phyloP scores from a whole-genome alignment of 345 rosid species.

The Syzygium jambos region DNA sequence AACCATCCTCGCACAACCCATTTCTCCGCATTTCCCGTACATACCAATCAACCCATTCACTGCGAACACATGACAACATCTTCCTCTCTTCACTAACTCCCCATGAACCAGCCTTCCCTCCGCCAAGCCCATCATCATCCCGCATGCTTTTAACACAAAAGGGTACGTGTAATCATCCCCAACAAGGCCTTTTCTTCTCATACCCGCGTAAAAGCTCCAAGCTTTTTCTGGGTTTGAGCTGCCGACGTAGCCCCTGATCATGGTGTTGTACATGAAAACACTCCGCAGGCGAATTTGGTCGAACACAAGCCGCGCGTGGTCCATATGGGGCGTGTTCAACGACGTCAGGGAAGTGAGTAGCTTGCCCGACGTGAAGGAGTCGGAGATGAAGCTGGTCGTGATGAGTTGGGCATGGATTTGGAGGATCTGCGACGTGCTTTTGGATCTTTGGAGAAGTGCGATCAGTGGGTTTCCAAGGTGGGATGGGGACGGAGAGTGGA shows the following conservation, averaged over 20 bases:
- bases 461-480: neutral
- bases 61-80: conserved; percentile 16
- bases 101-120: conserved; percentile 24
- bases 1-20: conserved; percentile 13
- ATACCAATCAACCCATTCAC: conserved; percentile 25
- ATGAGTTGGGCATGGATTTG: conserved; percentile 32
- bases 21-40: conserved; percentile 27
- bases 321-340: conserved; percentile 6
- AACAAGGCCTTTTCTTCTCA: conserved; percentile 15
- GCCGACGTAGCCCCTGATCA: conserved; percentile 16
- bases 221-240: conserved; percentile 13
- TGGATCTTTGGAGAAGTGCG: conserved; percentile 17
- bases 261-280: conserved; percentile 19
- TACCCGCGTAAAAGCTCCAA: conserved; percentile 14
- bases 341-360: conserved; percentile 18
- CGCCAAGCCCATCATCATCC: conserved; percentile 9
- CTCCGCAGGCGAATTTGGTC: conserved; percentile 11
- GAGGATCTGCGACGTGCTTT: conserved; percentile 17
- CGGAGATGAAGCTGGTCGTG: conserved; percentile 7
- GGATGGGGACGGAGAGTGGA: neutral
- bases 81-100: conserved; percentile 28
- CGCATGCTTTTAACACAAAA: conserved; percentile 28
- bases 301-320: conserved; percentile 14
- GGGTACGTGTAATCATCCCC: conserved; percentile 30
- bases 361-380: conserved; percentile 11